phyloP scores from a whole-genome alignment of 331 rosid species.

The Telfairia occidentalis region DNA sequence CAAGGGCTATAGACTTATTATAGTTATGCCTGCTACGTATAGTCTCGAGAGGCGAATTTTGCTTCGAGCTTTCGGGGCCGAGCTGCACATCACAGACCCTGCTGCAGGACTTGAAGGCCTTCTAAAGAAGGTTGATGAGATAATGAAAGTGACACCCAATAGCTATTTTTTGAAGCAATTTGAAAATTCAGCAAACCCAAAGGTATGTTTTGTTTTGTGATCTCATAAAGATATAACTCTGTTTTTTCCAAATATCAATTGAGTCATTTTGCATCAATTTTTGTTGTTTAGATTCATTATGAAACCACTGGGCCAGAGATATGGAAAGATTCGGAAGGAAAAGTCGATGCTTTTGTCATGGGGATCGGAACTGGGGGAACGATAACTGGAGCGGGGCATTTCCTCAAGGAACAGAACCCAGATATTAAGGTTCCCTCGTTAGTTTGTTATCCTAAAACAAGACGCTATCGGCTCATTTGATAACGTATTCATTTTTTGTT shows the following conservation, averaged over 20 bases:
- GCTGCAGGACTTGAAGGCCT: constrained; percentile 52
- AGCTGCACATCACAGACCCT: constrained; percentile 56
- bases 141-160: constrained; percentile 44
- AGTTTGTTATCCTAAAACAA: background rate
- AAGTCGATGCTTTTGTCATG: constrained; percentile 44
- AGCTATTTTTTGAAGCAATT: constrained; percentile 52
- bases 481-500: background rate
- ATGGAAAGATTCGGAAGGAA: constrained; percentile 52
- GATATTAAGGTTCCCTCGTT: constrained; percentile 33
- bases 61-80: constrained; percentile 55
- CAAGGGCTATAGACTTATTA: constrained; percentile 48
- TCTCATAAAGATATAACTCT: background rate
- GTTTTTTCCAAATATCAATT: background rate
- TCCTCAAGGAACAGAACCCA: constrained; percentile 58
- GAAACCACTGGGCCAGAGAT: constrained; percentile 82
- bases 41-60: constrained; percentile 60
- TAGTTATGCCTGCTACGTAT: constrained; percentile 66
- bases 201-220: constrained; percentile 23
- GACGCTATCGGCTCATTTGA: background rate
- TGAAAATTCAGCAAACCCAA: constrained; percentile 73
- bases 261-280: background rate
- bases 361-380: constrained; percentile 82
- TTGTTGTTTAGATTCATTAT: constrained; percentile 40
- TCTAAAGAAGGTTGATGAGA: constrained; percentile 58
- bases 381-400: constrained; percentile 58